phyloP scores from a whole-genome alignment of 768 basidiomycete genomes.

The Boletus eberwhitei region DNA sequence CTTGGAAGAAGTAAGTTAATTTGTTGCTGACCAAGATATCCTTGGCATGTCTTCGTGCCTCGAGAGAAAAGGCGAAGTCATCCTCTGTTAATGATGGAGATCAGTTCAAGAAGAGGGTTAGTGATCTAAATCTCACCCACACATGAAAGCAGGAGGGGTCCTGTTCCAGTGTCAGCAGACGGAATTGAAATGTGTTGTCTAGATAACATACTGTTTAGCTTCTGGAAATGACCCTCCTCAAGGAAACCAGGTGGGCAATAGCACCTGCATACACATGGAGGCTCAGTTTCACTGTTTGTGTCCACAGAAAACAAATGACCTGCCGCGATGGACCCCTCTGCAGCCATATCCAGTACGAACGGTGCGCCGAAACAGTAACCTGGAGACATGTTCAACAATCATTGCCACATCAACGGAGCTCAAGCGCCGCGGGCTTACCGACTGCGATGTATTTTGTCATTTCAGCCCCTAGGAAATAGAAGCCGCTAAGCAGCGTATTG shows the following conservation, averaged over 20 bases:
- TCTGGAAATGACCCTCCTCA: conserved; percentile 50
- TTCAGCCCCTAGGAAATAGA: conserved; percentile 14
- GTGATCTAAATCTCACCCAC: conserved; percentile 14
- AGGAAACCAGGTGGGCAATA: conserved; percentile 50
- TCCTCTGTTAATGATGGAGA: conserved; percentile 34
- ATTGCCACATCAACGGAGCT: not conserved
- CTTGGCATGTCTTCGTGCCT: conserved; percentile 52
- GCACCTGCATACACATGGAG: conserved; percentile 32
- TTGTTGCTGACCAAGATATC: conserved; percentile 49
- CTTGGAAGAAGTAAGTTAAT: conserved; percentile 50
- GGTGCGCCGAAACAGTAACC: conserved; percentile 59
- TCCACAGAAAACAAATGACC: conserved; percentile 29
- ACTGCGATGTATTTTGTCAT: conserved; percentile 40
- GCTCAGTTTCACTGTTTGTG: not conserved
- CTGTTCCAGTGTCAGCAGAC: conserved; percentile 7
- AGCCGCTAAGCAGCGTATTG: not conserved
- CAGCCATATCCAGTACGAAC: conserved; percentile 44
- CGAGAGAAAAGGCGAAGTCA: conserved; percentile 49
- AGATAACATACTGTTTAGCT: conserved; percentile 40
- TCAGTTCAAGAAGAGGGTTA: not conserved
- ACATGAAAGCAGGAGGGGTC: conserved; percentile 26
- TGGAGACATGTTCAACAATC: conserved; percentile 13
- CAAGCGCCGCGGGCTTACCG: conserved; percentile 28
- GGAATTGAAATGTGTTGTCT: not conserved
- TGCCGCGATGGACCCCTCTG: conserved; percentile 42